phyloP scores from a whole-genome alignment of 2,329 filamentous ascomycete genomes.

The Fusarium phyllophilum region DNA sequence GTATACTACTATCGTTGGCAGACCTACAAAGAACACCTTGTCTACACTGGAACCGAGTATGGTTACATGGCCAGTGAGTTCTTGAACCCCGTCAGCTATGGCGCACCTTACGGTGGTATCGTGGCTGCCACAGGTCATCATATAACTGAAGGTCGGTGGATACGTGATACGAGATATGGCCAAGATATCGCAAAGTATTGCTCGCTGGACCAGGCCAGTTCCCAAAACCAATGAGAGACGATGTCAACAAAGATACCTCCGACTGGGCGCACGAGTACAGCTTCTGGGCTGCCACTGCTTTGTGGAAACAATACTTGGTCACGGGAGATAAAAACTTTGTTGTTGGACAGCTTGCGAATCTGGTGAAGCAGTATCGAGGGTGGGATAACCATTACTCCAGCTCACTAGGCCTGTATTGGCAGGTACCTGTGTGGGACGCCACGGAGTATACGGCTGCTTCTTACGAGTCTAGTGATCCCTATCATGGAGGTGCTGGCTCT shows the following conservation, averaged over 20 bases:
- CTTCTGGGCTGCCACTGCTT: not conserved
- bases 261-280: slow-evolving; percentile 7
- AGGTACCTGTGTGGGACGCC: not conserved
- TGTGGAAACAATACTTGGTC: not conserved
- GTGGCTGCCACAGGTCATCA: slow-evolving; percentile 2
- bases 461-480: not conserved
- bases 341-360: not conserved
- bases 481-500: not conserved
- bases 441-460: slow-evolving; percentile 1
- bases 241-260: not conserved
- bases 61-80: slow-evolving; percentile 5
- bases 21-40: slow-evolving; percentile 5
- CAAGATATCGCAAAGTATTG: slow-evolving; percentile 1
- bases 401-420: not conserved
- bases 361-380: slow-evolving; percentile 4
- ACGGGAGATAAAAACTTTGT: not conserved
- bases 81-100: not conserved
- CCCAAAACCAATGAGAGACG: not conserved
- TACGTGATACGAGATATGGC: not conserved
- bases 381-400: not conserved
- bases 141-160: slow-evolving; percentile 1
- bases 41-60: not conserved
- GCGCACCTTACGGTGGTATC: not conserved
- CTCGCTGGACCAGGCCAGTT: not conserved
- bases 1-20: slow-evolving; percentile 9